phyloP scores from a whole-genome alignment of 441 rosid genomes.

The Populus tomentosa region DNA sequence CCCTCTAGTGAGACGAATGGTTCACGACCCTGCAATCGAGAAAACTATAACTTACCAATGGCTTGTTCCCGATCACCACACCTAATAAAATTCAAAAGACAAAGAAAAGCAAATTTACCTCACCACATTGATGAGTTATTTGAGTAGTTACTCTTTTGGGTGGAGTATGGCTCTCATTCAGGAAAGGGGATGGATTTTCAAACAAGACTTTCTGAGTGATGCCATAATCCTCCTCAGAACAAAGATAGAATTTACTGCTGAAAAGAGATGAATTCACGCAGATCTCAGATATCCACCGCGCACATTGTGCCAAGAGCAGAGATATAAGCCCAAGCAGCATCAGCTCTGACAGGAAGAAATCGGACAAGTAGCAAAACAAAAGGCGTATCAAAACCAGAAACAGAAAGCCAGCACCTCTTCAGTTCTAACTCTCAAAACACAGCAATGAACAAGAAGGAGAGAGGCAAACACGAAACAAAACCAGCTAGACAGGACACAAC shows the following conservation, averaged over 20 bases:
- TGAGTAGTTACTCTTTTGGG: constrained; percentile 43
- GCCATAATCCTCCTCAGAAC: constrained; percentile 65
- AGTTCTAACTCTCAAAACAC: no score
- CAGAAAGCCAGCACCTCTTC: not conserved
- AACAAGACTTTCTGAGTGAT: constrained; percentile 28
- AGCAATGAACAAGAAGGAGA: no score
- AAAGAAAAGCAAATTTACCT: constrained; percentile 36
- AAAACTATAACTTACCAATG: not conserved
- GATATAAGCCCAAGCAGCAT: constrained; percentile 99
- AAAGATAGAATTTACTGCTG: constrained; percentile 74
- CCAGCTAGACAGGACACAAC: not conserved
- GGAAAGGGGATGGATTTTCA: constrained; percentile 34
- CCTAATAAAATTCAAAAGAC: not conserved
- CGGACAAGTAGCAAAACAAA: not conserved
- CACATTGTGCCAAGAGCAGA: constrained; percentile 85
- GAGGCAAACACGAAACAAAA: not conserved
- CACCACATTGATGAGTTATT: constrained; percentile 65
- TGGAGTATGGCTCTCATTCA: constrained; percentile 47
- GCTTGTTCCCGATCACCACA: not conserved
- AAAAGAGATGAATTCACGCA: constrained; percentile 86
- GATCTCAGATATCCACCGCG: constrained; percentile 84
- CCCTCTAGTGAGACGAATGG: constrained; percentile 89
- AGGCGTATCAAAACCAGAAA: constrained; percentile 15
- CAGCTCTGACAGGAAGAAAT: constrained; percentile 53
- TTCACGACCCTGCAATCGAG: constrained; percentile 68